Conservation (phyloP, 148 eudicot genomes). For the Silene latifolia region DNA sequence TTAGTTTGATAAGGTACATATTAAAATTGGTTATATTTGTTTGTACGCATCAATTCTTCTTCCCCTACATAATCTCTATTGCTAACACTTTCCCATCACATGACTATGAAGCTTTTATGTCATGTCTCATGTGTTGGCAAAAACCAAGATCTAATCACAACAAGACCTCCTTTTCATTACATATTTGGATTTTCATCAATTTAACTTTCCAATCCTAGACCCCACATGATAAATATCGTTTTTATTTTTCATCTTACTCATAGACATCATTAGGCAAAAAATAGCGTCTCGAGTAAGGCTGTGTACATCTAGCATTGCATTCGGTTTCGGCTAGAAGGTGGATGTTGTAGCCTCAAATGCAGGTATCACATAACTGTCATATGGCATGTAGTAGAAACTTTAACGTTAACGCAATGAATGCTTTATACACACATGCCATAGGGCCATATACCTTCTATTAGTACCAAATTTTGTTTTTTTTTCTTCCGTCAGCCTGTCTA, state of each 20-base stretch:
- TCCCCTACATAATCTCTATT: background rate
- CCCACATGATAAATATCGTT: no score
- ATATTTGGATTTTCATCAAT: background rate
- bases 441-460: background rate
- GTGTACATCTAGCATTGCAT: no score
- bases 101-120: constrained; percentile 12
- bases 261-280: no score
- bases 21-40: background rate
- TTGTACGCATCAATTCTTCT: constrained; percentile 10
- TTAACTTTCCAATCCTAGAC: background rate
- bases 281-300: no score
- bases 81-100: constrained; percentile 19
- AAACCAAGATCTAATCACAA: constrained; percentile 9
- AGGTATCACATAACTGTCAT: background rate
- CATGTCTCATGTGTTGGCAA: constrained; percentile 4
- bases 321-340: background rate
- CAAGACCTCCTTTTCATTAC: background rate
- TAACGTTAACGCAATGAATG: background rate
- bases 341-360: background rate
- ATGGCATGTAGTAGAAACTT: background rate
- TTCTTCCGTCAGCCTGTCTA: background rate
- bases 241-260: no score
- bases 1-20: background rate
- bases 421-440: background rate
- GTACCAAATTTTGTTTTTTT: no score